These are phyloP conservation scores for Avicennia marina DNA, from an alignment of 257 asterid species.

Conservation along the genomic window DNA sequence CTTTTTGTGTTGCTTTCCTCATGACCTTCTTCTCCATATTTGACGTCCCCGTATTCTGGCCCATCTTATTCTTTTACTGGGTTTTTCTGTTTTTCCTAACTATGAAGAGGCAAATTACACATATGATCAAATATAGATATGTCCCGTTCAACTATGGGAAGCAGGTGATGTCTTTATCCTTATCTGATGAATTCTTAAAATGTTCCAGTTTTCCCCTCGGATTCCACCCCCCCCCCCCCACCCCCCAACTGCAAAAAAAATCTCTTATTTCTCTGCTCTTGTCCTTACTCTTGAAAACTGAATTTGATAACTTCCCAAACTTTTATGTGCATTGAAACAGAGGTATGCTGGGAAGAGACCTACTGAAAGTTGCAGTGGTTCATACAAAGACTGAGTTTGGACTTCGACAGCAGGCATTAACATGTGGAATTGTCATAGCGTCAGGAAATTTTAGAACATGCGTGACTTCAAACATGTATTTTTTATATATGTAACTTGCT, in stretches of 20 bases:
- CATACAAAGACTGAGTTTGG: slow-evolving; percentile 21
- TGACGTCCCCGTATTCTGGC: slow-evolving; percentile 96
- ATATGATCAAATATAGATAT: slow-evolving; percentile 80
- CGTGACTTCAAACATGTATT: slow-evolving; percentile 9
- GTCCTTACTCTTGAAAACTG: neutral
- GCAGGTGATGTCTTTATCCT: slow-evolving; percentile 48
- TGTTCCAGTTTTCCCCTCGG: neutral
- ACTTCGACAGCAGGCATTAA: neutral
- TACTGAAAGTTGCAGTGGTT: slow-evolving; percentile 29
- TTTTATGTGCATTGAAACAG: slow-evolving; percentile 27
- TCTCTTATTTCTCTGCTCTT: neutral
- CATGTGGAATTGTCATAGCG: neutral
- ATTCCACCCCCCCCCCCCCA: no score
- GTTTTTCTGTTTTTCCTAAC: slow-evolving; percentile 73
- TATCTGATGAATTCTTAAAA: slow-evolving; percentile 11
- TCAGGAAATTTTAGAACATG: neutral
- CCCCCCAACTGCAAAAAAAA: no score
- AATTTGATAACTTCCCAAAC: neutral
- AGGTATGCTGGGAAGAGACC: slow-evolving; percentile 33
- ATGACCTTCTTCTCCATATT: slow-evolving; percentile 79
- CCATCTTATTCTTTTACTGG: slow-evolving; percentile 79
- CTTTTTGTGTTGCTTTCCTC: slow-evolving; percentile 72
- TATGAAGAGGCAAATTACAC: slow-evolving; percentile 82
- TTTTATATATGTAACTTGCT: neutral
- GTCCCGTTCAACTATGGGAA: slow-evolving; percentile 73